Percentiles rank a stretch among this genome's conserved stretches.
Evolutionary conservation across 2,329 filamentous ascomycete genomes (phyloP).

Genomic region (Ophiostoma novo-ulmi): DNA sequence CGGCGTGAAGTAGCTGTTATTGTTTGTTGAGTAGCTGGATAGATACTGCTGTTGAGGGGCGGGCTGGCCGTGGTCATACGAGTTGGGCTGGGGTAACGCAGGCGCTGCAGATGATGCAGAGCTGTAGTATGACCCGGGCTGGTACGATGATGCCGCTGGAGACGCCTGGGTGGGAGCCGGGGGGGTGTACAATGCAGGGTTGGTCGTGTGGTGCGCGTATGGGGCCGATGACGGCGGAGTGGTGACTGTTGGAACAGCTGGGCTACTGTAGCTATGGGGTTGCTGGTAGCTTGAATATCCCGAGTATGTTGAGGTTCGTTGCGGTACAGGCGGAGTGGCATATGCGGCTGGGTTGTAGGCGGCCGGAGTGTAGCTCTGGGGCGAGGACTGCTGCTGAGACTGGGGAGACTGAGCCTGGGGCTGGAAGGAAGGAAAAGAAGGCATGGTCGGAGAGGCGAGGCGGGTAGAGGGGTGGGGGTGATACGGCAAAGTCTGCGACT

Average conservation of each 20-base stretch:
- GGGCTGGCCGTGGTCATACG: slow-evolving; percentile 31
- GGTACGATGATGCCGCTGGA: slow-evolving; percentile 19
- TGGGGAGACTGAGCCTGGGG: slow-evolving; percentile 31
- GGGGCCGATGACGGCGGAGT: not conserved
- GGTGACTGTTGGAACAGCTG: slow-evolving; percentile 36
- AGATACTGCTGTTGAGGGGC: slow-evolving; percentile 21
- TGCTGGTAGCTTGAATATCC: slow-evolving; percentile 42
- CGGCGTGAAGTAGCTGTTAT: slow-evolving; percentile 9
- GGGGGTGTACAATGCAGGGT: slow-evolving; percentile 15
- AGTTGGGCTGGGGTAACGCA: slow-evolving; percentile 27
- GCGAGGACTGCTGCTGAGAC: slow-evolving; percentile 32
- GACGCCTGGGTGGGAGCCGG: slow-evolving; percentile 19
- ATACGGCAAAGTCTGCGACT: slow-evolving; percentile 47
- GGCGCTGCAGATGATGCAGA: slow-evolving; percentile 25
- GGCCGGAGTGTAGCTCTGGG: slow-evolving; percentile 46
- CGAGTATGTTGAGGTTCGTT: slow-evolving; percentile 48
- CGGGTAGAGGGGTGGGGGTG: slow-evolving; percentile 33
- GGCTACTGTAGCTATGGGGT: slow-evolving; percentile 39
- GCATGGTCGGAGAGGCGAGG: slow-evolving; percentile 38
- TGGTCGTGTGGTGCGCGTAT: slow-evolving; percentile 11
- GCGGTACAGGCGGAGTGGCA: slow-evolving; percentile 40
- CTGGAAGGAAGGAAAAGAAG: slow-evolving; percentile 30
- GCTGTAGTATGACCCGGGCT: slow-evolving; percentile 27
- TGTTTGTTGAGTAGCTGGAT: slow-evolving; percentile 30
- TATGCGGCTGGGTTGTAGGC: slow-evolving; percentile 59